Conservation (phyloP, 1,284 basidiomycete genomes). For the Singerocomus inundabilis region DNA sequence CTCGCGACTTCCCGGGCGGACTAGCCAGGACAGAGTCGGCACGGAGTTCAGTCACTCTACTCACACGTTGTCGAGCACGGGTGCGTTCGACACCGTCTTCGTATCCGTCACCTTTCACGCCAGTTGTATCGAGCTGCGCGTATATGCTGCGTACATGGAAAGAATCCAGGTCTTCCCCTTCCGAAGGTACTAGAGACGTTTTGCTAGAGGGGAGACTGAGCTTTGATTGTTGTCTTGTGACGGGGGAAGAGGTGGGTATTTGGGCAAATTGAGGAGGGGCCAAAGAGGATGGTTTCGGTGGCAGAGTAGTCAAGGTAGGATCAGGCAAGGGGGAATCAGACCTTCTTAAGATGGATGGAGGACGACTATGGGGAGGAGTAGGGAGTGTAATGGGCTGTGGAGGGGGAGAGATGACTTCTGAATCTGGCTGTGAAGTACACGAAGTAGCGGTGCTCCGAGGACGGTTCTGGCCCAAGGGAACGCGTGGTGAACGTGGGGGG, state of each 20-base stretch:
- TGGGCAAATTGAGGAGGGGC: constrained; percentile 26
- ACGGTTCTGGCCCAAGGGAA: constrained; percentile 18
- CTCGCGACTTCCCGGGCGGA: constrained; percentile 55
- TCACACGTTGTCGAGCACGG: constrained; percentile 72
- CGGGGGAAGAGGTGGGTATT: constrained; percentile 35
- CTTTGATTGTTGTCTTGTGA: constrained; percentile 38
- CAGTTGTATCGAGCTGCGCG: constrained; percentile 77
- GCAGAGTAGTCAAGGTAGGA: constrained; percentile 7
- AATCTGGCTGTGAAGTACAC: constrained; percentile 24
- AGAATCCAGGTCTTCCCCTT: constrained; percentile 81
- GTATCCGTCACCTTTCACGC: constrained; percentile 90
- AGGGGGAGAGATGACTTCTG: constrained; percentile 21
- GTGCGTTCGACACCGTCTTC: constrained; percentile 91
- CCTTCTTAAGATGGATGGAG: constrained; percentile 23
- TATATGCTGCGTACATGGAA: constrained; percentile 89
- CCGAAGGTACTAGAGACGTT: constrained; percentile 61
- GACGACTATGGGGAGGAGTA: constrained; percentile 35
- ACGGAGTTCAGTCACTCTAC: constrained; percentile 55
- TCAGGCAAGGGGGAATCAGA: constrained; percentile 29
- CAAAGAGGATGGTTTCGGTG: constrained; percentile 14
- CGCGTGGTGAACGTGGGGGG: constrained; percentile 30
- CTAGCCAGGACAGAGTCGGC: constrained; percentile 56
- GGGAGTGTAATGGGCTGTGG: constrained; percentile 24
- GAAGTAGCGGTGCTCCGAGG: constrained; percentile 31
- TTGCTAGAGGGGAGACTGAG: constrained; percentile 47